These are phyloP conservation scores for Acrodontium crateriforme DNA, from an alignment of 2,329 filamentous ascomycete species.

Conservation along the genomic window DNA sequence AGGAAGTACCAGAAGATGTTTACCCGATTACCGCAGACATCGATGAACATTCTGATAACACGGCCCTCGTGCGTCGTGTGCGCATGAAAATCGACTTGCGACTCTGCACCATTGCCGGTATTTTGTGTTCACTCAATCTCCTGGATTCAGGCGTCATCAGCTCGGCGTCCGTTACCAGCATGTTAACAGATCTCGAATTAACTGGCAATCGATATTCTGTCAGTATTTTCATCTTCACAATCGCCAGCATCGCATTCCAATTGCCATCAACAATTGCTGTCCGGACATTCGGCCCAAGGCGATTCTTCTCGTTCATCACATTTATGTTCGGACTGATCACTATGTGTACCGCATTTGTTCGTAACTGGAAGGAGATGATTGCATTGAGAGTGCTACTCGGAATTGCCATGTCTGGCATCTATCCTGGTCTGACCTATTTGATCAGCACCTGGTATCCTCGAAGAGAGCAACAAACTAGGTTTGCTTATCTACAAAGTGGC, in stretches of 20 bases:
- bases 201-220: slow-evolving; percentile 54
- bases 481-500: slow-evolving; percentile 49
- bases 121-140: slow-evolving; percentile 56
- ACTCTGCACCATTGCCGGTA: slow-evolving; percentile 55
- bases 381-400: slow-evolving; percentile 51
- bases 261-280: slow-evolving; percentile 55
- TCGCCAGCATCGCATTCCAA: slow-evolving; percentile 54
- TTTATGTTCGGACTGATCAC: slow-evolving; percentile 51
- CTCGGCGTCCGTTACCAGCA: slow-evolving; percentile 54
- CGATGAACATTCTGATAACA: no score
- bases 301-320: slow-evolving; percentile 48
- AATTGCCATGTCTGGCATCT: slow-evolving; percentile 45
- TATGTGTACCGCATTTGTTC: slow-evolving; percentile 53
- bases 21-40: no score
- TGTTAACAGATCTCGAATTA: slow-evolving; percentile 49
- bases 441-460: slow-evolving; percentile 48
- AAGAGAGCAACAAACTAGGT: slow-evolving; percentile 51
- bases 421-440: slow-evolving; percentile 38
- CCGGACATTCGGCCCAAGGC: slow-evolving; percentile 48
- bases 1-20: no score
- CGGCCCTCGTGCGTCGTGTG: slow-evolving; percentile 23
- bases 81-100: slow-evolving; percentile 53
- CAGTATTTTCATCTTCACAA: slow-evolving; percentile 60
- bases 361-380: slow-evolving; percentile 57
- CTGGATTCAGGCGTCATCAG: slow-evolving; percentile 58